Evolutionary conservation across 768 basidiomycete genomes (phyloP), one percentile per base, ranked within the genome.

Genomic region (Hydnum rufescens): DNA sequence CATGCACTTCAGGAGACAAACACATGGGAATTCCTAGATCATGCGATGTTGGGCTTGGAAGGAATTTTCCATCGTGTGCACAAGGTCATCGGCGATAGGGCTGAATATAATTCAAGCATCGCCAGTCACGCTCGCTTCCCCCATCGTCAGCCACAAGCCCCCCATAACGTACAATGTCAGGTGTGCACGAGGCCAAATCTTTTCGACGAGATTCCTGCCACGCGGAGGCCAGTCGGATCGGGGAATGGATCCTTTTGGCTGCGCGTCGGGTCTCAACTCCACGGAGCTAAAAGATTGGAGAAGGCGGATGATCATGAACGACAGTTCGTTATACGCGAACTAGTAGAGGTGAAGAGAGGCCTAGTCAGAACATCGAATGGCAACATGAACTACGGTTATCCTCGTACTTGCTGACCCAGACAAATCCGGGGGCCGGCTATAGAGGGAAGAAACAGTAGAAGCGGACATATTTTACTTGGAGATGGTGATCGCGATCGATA

Each of bases 241-340:
- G 77, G 80, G 80, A 44, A 74, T 58, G 18, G 80, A 81, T 0
- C 70, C 75, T 50, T 60, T 61, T 0, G 80, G 80, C 55, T 81
- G 80, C 16, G 68, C 68, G 1, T 68, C 68, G 6, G 65, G 62
- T 28, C 70, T 73, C 6, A 79, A 65, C 3, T 64, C 61, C 42
- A 80, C 64, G 0, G 67, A 66, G 0, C 66, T 65, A 62, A 80
- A 80, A 36, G 64, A 66, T 59, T 81, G 79, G n/a, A 80, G 63
- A 26, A 81, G 67, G 2, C 76, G 71, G 52, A 81, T 70, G 49
- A 80, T 61, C 61, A 79, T 68, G 64, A 78, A 79, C 1, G 78
- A 78, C 63, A 75, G 58, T 54, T 71, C 68, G 57, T 64, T 64
- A 60, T 71, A 71, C 2, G 70, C 70, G 53, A 70, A 70, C 62